A percentile compares a stretch with the other conserved stretches of the same genome.
Evolutionary conservation across 139 green algal species (phyloP).

Genomic region (Tetradesmus lagerheimii): DNA sequence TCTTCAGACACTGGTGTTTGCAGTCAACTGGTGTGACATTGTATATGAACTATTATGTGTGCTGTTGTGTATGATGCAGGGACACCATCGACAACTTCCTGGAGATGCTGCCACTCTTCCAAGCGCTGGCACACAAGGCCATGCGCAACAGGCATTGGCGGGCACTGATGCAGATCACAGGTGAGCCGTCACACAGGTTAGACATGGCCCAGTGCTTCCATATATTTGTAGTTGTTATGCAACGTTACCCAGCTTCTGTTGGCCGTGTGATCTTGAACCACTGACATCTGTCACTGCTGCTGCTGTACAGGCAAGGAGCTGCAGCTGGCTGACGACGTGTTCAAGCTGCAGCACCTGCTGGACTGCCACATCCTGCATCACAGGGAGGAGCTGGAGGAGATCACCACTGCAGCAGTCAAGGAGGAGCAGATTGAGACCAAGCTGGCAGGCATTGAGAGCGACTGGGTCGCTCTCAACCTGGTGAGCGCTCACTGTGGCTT

Average conservation of each 20-base stretch:
- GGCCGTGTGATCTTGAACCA: no score
- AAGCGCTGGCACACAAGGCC: conserved; percentile 78
- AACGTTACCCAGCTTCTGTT: no score
- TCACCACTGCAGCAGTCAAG: conserved; percentile 86
- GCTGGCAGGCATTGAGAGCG: conserved; percentile 62
- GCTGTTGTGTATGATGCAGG: neutral
- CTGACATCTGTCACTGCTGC: neutral
- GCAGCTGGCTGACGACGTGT: conserved; percentile 88
- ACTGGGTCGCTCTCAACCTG: conserved; percentile 87
- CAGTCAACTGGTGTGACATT: neutral
- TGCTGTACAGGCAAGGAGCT: conserved; percentile 70
- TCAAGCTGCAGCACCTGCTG: conserved; percentile 94
- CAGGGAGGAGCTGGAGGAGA: conserved; percentile 91
- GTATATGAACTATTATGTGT: no score
- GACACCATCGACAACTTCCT: conserved; percentile 93
- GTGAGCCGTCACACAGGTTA: neutral
- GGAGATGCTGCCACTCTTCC: conserved; percentile 91
- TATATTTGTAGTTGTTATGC: no score
- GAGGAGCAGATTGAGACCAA: conserved; percentile 94
- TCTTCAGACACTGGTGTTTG: no score
- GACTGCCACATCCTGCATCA: conserved; percentile 80
- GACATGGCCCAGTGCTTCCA: no score
- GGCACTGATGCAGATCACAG: conserved; percentile 85
- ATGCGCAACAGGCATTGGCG: conserved; percentile 90
- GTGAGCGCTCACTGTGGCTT: neutral